Base-by-base conservation (phyloP, 1,284 basidiomycete species). In the Malassezia sp. region DNA sequence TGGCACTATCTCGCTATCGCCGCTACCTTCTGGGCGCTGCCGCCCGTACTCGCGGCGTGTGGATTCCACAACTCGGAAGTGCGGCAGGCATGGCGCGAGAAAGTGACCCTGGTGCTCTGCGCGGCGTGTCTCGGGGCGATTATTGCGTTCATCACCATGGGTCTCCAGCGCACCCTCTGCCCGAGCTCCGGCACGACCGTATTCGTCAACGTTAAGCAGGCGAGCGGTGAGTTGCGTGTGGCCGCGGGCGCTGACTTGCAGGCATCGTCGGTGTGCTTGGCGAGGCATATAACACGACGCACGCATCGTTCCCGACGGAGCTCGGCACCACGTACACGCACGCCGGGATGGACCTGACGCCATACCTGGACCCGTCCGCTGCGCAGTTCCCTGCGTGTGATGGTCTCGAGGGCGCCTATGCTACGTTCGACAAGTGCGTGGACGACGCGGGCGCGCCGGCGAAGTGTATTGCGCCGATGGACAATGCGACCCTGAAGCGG, bases 131-230 rank as follows among this genome's bases (percentile, higher is more conserved):
- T 95, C 20, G 93, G 89, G 58, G 82, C 75, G 18, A 72, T 78
- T 38, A 79, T 96, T 42, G 91, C 85, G 8, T 99, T 96, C 72
- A 77, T 84, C 49, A 97, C 93, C 36, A 86, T 99, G 66, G 93
- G 90, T 15, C 80, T 95, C 47, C 87, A 95, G 72, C 81, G 81
- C 54, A 84, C 86, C 18, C 78, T 99, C 23, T 99, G 91, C 74
- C 89, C 90, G 0, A 74, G 33, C 10, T 14, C 30, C 6, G 18
- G 30, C 7, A n/a, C 28, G 5, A 15, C 38, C 7, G 31, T 50
- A 1, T 50, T 46, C 28, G 18, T 33, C 3, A 41, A 40, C 15
- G 30, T 45, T 7, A 52, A 46, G 20, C 4, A 24, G 3, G 33
- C 49, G 6, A 15, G 51, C n/a, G n/a, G n/a, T n/a, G n/a, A n/a